Percentiles rank a stretch among this genome's conserved stretches.
These are phyloP conservation scores for Pseudonitzschia delicatissima DNA, from an alignment of 108 stramenopile species.

Conservation along the genomic window DNA sequence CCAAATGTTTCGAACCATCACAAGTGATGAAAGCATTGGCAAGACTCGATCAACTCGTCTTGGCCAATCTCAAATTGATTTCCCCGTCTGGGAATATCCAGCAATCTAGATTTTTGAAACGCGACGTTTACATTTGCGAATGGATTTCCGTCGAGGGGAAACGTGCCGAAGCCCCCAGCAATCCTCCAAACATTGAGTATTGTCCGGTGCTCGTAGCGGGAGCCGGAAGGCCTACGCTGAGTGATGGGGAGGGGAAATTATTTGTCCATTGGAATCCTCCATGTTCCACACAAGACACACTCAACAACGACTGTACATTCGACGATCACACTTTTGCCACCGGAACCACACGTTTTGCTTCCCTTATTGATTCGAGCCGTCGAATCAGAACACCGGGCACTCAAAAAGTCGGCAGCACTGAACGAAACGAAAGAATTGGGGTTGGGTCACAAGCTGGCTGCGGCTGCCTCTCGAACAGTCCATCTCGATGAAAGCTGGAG, in stretches of 20 bases:
- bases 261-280: conserved; percentile 74
- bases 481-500: conserved; percentile 71
- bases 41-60: conserved; percentile 62
- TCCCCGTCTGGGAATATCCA: conserved; percentile 23
- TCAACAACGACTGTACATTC: conserved; percentile 25
- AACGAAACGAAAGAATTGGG: conserved; percentile 21
- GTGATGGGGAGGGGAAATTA: conserved; percentile 47
- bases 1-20: conserved; percentile 60
- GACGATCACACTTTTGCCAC: conserved; percentile 77
- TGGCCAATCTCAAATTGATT: conserved; percentile 45
- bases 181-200: conserved; percentile 44
- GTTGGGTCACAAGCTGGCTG: conserved; percentile 32
- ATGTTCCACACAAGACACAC: conserved; percentile 45
- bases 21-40: conserved; percentile 66
- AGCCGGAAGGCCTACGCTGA: conserved; percentile 54
- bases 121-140: conserved; percentile 79
- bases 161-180: conserved; percentile 22
- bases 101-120: conserved; percentile 43
- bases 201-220: conserved; percentile 69
- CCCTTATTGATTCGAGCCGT: conserved; percentile 68
- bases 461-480: conserved; percentile 33
- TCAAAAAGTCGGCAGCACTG: conserved; percentile 42
- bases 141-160: conserved; percentile 59
- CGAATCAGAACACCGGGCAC: conserved; percentile 57
- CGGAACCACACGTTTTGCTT: conserved; percentile 76